A percentile compares a stretch with the other conserved stretches of the same genome.
phyloP scores from a whole-genome alignment of 257 asterid species.

The Solanum sitiens region DNA sequence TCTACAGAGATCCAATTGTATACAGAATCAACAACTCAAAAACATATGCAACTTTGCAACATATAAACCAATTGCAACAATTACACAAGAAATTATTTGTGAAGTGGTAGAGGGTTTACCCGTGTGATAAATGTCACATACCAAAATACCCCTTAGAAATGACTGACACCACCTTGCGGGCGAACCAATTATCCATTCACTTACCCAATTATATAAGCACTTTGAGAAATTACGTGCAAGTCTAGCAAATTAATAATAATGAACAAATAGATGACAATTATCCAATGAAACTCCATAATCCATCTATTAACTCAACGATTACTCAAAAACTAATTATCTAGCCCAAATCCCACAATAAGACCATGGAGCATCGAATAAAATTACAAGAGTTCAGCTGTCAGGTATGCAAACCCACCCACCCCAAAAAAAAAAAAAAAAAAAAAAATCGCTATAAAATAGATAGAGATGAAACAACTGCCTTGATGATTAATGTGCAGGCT shows the following conservation, averaged over 20 bases:
- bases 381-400: neutral
- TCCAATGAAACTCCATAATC: neutral
- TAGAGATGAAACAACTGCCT: neutral
- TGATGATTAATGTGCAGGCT: neutral
- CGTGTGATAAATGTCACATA: neutral
- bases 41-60: neutral
- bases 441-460: neutral
- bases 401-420: neutral
- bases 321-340: neutral
- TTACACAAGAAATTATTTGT: neutral
- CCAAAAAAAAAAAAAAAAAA: fast-evolving
- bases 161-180: neutral
- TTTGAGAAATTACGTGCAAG: neutral
- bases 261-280: neutral
- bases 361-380: neutral
- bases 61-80: neutral
- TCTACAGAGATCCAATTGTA: neutral
- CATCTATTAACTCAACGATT: neutral
- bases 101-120: neutral
- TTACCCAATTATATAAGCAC: neutral
- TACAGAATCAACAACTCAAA: neutral
- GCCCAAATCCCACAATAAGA: neutral
- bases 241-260: neutral
- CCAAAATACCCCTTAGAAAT: neutral
- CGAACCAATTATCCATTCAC: neutral